Base-by-base conservation (phyloP, 768 basidiomycete genomes). In the Suillus clintonianus region DNA sequence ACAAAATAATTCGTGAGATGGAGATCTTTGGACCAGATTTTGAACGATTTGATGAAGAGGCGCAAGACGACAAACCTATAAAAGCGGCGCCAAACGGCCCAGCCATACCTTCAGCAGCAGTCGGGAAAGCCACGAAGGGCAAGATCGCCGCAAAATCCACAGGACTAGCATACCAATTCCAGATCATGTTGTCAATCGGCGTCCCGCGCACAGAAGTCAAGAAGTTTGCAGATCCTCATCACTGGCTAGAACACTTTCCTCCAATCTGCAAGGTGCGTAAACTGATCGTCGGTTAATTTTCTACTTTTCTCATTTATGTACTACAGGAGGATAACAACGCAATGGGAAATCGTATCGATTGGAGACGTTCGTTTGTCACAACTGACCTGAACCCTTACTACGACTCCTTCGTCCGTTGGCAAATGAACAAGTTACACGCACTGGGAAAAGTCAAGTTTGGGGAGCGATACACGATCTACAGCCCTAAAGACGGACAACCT, bases 381-480 rank as follows among this genome's bases (percentile, higher is more conserved):
- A 98, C 97, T 30, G 90, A 95, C 59, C 88, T 89, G 24, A 99
- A 99, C 76, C 97, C 96, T 1, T 99, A 97, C 79, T 99, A 94
- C 74, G 97, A 99, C 77, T 79, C 91, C 2, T 99, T 99, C 72
- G 94, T 99, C 55, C 89, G 95, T 39, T 99, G 97, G 97, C 97
- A 99, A 74, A 89, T 95, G 77, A 98, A 97, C 82, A 95, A 93
- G 74, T 83, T 99, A 10, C 84, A 94, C 77, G 81, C 80, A 48
- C 82, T 95, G 54, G 91, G 91, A 39, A 96, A 95, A 79, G 94
- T 99, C 82, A 97, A 97, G 78, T 99, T 98, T 72, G 97, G 97
- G 56, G 92, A 97, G 78, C 89, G 97, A 50, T 97, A 98, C 77
- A 99, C 97, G 15, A 94, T 99, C 72, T 99, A 97, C 84, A 96